These are phyloP conservation scores for Venturia effusa DNA, from an alignment of 2,329 filamentous ascomycete species.

Conservation along the genomic window DNA sequence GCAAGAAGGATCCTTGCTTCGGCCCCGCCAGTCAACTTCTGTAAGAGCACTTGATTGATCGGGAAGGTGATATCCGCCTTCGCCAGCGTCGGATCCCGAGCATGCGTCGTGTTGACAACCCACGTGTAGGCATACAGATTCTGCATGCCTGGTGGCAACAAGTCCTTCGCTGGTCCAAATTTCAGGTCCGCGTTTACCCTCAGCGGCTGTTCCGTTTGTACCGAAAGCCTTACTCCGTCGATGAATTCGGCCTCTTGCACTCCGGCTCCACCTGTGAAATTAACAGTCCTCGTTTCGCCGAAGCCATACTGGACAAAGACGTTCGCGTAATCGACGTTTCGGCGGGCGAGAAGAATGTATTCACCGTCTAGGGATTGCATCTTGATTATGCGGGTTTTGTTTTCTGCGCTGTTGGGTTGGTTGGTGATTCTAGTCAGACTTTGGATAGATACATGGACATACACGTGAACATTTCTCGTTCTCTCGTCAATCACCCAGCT, in stretches of 20 bases:
- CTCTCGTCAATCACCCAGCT: constrained; percentile 25
- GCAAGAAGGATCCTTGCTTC: background rate
- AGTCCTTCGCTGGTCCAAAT: background rate
- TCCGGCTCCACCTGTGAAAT: constrained; percentile 18
- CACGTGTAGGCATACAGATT: background rate
- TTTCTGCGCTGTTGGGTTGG: constrained; percentile 4
- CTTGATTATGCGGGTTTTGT: constrained; percentile 21
- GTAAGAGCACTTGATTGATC: background rate
- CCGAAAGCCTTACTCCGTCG: constrained; percentile 18
- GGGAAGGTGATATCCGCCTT: background rate
- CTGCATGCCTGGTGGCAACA: background rate
- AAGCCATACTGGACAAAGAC: constrained; percentile 25
- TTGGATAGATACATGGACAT: background rate
- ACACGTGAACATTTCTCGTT: constrained; percentile 20
- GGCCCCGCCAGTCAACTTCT: background rate
- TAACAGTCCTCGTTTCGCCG: constrained; percentile 21
- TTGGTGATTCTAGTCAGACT: background rate
- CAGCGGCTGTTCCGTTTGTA: constrained; percentile 8
- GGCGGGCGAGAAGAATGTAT: constrained; percentile 22
- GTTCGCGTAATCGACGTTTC: constrained; percentile 19
- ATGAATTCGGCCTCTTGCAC: constrained; percentile 20
- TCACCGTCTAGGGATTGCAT: constrained; percentile 23
- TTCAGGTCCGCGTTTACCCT: constrained; percentile 13
- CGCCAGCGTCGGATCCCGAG: background rate
- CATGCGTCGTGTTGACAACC: background rate